These are phyloP conservation scores for Pachysandra terminalis DNA, from an alignment of 164 flowering plant genomes.

Conservation along the genomic window DNA sequence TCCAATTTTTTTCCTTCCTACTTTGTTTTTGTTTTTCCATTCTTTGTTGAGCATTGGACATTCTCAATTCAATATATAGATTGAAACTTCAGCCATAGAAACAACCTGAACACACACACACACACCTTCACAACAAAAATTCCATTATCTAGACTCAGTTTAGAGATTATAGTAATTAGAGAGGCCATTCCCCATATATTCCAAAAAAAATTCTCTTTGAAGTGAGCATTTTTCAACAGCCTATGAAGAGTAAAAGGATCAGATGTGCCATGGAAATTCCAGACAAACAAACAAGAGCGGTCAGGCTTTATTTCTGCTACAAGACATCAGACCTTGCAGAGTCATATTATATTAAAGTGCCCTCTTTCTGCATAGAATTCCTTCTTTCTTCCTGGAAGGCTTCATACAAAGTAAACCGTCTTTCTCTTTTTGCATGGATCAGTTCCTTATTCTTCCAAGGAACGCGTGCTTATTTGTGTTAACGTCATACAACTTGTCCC, in stretches of 20 bases:
- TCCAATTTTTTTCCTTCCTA: too few relatives aligned
- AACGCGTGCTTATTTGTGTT: conserved; percentile 16
- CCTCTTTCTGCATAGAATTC: not conserved
- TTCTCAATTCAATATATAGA: too few relatives aligned
- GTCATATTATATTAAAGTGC: not conserved
- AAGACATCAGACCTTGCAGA: not conserved
- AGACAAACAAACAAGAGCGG: conserved; percentile 13
- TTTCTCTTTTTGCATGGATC: not conserved
- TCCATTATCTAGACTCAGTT: not conserved
- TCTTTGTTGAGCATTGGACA: too few relatives aligned
- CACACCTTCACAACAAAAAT: not conserved
- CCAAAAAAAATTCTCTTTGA: not conserved
- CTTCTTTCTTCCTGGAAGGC: not conserved
- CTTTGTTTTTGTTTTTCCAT: too few relatives aligned
- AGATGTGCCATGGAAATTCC: conserved; percentile 9
- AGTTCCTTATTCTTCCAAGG: not conserved
- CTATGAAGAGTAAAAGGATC: not conserved
- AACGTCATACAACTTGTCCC: conserved; percentile 12
- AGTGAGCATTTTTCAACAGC: not conserved
- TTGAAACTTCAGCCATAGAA: too few relatives aligned
- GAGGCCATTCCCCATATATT: not conserved
- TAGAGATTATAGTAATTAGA: not conserved
- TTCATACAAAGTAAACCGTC: too few relatives aligned
- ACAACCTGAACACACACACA: not conserved
- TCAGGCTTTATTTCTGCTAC: not conserved